These are phyloP conservation scores for Xylariaceae sp. DNA, from an alignment of 2,329 filamentous ascomycete species.

Conservation along the genomic window DNA sequence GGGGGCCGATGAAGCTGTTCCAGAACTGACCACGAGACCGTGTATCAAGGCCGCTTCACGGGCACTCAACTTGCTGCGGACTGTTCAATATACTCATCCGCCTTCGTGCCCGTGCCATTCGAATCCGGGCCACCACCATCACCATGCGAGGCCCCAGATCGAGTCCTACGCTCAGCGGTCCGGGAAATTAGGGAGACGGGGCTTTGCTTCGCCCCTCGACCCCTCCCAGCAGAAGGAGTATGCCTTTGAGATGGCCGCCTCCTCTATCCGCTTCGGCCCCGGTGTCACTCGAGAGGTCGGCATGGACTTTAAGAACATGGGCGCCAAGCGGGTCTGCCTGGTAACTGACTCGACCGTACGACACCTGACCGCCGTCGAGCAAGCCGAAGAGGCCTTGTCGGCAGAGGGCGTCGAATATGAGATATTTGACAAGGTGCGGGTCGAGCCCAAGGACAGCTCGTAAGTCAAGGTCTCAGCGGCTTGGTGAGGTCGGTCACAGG, in stretches of 20 bases:
- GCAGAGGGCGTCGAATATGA: slow-evolving; percentile 72
- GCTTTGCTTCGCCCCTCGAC: slow-evolving; percentile 70
- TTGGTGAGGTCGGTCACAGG: not conserved
- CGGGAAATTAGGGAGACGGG: slow-evolving; percentile 31
- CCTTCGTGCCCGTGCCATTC: slow-evolving; percentile 88
- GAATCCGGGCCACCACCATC: slow-evolving; percentile 73
- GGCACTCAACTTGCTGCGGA: slow-evolving; percentile 68
- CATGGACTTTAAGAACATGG: slow-evolving; percentile 94
- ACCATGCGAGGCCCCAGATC: slow-evolving; percentile 47
- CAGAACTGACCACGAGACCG: slow-evolving; percentile 1
- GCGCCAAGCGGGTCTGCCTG: slow-evolving; percentile 77
- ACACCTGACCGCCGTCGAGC: slow-evolving; percentile 80
- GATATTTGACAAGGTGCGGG: slow-evolving; percentile 70
- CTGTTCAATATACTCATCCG: slow-evolving; percentile 85
- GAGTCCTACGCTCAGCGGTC: slow-evolving; percentile 34
- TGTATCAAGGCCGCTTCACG: slow-evolving; percentile 44
- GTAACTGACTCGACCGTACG: slow-evolving; percentile 82
- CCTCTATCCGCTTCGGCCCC: slow-evolving; percentile 86
- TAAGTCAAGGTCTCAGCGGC: slow-evolving; percentile 32
- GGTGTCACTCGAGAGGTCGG: slow-evolving; percentile 93
- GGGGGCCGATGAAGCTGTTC: slow-evolving; percentile 1
- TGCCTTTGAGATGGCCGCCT: slow-evolving; percentile 97
- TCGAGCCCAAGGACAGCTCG: slow-evolving; percentile 95
- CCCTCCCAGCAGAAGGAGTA: slow-evolving; percentile 78
- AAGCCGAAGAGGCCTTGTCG: slow-evolving; percentile 73